Evolutionary conservation across 2,329 filamentous ascomycete genomes (phyloP), one percentile per base, ranked within the genome.

Genomic region (Leptographium wingfieldii): DNA sequence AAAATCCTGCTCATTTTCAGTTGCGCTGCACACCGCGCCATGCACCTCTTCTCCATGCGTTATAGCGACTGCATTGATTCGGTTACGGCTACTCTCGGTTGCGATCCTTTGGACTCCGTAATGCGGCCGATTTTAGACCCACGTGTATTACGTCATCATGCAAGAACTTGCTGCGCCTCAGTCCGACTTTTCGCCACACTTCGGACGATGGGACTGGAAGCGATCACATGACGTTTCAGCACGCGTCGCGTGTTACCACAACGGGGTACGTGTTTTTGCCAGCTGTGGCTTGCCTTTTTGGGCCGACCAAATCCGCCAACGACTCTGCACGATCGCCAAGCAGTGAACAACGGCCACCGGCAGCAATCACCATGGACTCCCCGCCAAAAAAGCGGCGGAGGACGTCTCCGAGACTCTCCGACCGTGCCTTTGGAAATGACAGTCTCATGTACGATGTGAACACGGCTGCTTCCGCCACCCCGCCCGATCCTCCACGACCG

Each of bases 341-440:
- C 38, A 19, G 29, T 14, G 22, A 56, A 46, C 48, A 10, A 12
- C 48, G n/a, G n/a, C 33, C 25, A 22, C 22, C 35, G 38, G 55
- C 55, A 38, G 16, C 53, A 40, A 25, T 33, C 60, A 60, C 62
- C 62, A 80, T 81, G 77, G 80, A 83, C 63, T 74, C 77, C 59
- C 82, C 83, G 31, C 80, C 83, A 55, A 74, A 81, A 5, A 88
- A 88, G 71, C 77, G 83, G 68, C 80, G 83, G 67, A 84, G 83
- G 68, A 83, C 77, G 27, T 85, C 83, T 62, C 80, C 82, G 22
- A 76, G 75, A 27, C 76, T 74, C 29, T 75, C 75, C 9, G 67
- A 77, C 56, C 67, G 74, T 64, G 56, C 51, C 2, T 29, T n/a
- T 40, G 33, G 35, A 43, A n/a, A 12, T 4, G 31, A n/a, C 31